A percentile compares a stretch with the other conserved stretches of the same genome.
Conservation (phyloP, 768 basidiomycete species). For the Astraeus odoratus region DNA sequence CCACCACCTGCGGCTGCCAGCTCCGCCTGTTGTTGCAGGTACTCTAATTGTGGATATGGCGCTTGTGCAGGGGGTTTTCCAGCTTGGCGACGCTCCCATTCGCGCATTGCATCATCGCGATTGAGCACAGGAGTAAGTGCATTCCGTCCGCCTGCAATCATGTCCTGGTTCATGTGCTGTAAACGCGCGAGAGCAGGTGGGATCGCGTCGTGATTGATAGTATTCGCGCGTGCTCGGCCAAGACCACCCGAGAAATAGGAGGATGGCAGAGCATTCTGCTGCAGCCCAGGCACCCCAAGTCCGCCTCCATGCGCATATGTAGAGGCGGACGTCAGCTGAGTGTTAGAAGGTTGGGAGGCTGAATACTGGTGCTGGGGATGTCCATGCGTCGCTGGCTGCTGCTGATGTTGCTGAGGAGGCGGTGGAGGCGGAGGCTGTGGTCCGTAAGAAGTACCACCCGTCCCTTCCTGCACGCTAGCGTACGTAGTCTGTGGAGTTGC, state of each 20-base stretch:
- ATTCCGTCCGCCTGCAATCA: slow-evolving; percentile 61
- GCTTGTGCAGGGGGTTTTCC: slow-evolving; percentile 66
- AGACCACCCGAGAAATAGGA: slow-evolving; percentile 55
- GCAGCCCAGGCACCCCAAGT: slow-evolving; percentile 20
- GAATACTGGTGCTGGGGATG: slow-evolving; percentile 17
- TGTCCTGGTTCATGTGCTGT: slow-evolving; percentile 84
- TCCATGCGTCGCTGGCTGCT: slow-evolving; percentile 1
- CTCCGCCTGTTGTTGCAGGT: slow-evolving; percentile 89
- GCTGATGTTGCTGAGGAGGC: slow-evolving; percentile 17
- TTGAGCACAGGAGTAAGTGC: slow-evolving; percentile 91
- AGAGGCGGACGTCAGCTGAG: slow-evolving; percentile 14
- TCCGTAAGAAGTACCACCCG: slow-evolving; percentile 12
- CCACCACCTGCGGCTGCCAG: slow-evolving; percentile 59
- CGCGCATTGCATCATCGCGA: slow-evolving; percentile 88
- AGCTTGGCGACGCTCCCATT: slow-evolving; percentile 89
- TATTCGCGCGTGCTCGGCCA: slow-evolving; percentile 78
- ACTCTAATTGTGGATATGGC: slow-evolving; percentile 87
- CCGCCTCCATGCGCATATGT: slow-evolving; percentile 13
- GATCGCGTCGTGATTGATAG: slow-evolving; percentile 86
- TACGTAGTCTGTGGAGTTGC: slow-evolving; percentile 4
- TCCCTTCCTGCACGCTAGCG: background rate
- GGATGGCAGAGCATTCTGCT: slow-evolving; percentile 48
- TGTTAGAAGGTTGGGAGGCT: slow-evolving; percentile 18
- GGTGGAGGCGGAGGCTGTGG: slow-evolving; percentile 25
- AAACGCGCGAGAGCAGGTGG: slow-evolving; percentile 89